A percentile compares a stretch with the other conserved stretches of the same genome.
Conservation (phyloP, 1,284 basidiomycete genomes). For the Fomitopsis palustris region DNA sequence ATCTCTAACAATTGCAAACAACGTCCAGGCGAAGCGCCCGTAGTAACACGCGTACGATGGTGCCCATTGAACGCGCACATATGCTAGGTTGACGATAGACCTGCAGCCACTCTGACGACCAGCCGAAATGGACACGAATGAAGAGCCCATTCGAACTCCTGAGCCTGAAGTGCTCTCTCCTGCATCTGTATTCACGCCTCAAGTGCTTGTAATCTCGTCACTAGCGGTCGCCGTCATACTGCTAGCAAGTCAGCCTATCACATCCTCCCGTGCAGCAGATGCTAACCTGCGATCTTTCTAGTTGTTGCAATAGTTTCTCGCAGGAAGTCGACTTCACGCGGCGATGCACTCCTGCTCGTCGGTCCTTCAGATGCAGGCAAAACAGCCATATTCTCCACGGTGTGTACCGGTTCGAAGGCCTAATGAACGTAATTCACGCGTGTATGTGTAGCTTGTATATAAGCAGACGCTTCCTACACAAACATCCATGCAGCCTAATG, state of each 20-base stretch:
- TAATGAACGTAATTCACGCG: slow-evolving; percentile 21
- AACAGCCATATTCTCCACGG: slow-evolving; percentile 60
- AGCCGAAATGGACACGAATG: background rate
- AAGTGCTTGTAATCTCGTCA: slow-evolving; percentile 22
- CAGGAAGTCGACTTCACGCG: slow-evolving; percentile 43
- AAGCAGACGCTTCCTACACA: slow-evolving; percentile 61
- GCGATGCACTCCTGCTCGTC: slow-evolving; percentile 59
- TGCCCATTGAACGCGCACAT: no score
- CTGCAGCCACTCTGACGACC: background rate
- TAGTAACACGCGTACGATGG: background rate
- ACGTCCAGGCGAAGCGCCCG: background rate
- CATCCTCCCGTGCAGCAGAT: slow-evolving; percentile 1
- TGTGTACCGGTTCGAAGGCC: slow-evolving; percentile 30
- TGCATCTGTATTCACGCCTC: slow-evolving; percentile 18
- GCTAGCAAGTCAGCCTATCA: slow-evolving; percentile 21
- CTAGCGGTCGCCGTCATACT: slow-evolving; percentile 22
- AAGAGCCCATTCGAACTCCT: background rate
- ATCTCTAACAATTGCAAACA: slow-evolving; percentile 24
- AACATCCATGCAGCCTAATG: slow-evolving; percentile 71
- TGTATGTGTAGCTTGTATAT: slow-evolving; percentile 52
- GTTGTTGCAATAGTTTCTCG: slow-evolving; percentile 37
- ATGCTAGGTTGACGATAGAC: no score
- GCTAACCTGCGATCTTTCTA: slow-evolving; percentile 2
- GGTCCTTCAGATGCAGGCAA: slow-evolving; percentile 74
- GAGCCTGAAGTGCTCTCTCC: slow-evolving; percentile 21